phyloP scores from a whole-genome alignment of 176 grass and related monocot genomes.

The Musa itinerans region DNA sequence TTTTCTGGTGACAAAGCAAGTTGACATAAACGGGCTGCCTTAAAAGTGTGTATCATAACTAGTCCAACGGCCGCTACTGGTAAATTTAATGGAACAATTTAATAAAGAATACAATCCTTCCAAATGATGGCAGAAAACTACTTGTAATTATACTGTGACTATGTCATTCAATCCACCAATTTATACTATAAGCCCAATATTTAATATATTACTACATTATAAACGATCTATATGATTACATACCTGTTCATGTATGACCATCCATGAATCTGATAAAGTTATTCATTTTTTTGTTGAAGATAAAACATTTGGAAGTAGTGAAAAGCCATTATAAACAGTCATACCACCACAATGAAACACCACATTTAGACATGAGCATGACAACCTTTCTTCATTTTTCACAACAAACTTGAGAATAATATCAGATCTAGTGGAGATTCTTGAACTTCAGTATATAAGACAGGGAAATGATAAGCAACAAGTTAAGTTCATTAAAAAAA shows the following conservation, averaged over 20 bases:
- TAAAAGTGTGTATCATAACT: too few species aligned
- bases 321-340: background rate
- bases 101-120: too few species aligned
- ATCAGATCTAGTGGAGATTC: background rate
- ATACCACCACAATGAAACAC: background rate
- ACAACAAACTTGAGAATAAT: background rate
- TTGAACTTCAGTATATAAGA: background rate
- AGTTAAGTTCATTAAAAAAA: too few species aligned
- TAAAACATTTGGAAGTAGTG: background rate
- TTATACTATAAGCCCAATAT: background rate
- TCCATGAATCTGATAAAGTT: background rate
- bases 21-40: too few species aligned
- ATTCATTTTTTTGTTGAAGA: background rate
- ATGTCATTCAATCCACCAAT: background rate
- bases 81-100: too few species aligned
- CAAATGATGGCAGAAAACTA: too few species aligned
- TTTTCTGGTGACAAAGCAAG: too few species aligned
- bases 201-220: background rate
- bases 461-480: too few species aligned
- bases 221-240: background rate
- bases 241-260: background rate
- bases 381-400: background rate
- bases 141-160: too few species aligned
- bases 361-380: background rate
- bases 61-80: too few species aligned